Base-by-base conservation (phyloP, 306 rosid genomes). In the Lupinus albus region DNA sequence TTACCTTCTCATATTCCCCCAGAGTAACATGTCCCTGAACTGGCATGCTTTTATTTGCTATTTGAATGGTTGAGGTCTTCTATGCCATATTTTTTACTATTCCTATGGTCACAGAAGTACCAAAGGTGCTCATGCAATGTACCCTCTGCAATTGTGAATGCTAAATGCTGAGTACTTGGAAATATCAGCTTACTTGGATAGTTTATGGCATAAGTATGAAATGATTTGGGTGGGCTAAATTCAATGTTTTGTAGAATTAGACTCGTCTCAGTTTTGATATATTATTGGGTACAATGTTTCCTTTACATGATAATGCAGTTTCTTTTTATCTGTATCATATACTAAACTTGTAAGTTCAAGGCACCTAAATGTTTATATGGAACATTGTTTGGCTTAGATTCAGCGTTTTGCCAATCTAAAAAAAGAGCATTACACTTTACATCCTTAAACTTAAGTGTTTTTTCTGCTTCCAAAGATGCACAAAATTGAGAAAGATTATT, bases 1-100 rank as follows among this genome's bases (percentile, higher is more conserved):
- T 54, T 17, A 8, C 68, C 60, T 58, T 42, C 41, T 59, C 69
- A 58, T 25, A 39, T 61, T 52, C 55, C 53, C 45, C 33, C 7
- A 21, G 36, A 75, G 25, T 11, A 62, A 35, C 14, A 30, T 47
- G 61, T 47, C 28, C 32, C 18, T 9, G 18, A 45, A 52, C 44
- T 68, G 8, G 65, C 46, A 32, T 46, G 41, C 54, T 47, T 55
- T 7, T 52, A 16, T 63, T 36, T 41, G 12, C 7, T 52, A 28
- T 63, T 36, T 41, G 9, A 45, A 9, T 21, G 74, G 62, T 50
- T 41, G 39, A 39, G 17, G 57, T 13, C 17, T 67, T 49, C 30
- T 1, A 4, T 69, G 30, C 32, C 17, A 20, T 12, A 9, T 53
- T 12, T 18, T 47, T n/a, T 13, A 35, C 60, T 47, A 20, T 50